These are phyloP conservation scores for Phytophthora melonis DNA, from an alignment of 352 stramenopile genomes.

Conservation along the genomic window DNA sequence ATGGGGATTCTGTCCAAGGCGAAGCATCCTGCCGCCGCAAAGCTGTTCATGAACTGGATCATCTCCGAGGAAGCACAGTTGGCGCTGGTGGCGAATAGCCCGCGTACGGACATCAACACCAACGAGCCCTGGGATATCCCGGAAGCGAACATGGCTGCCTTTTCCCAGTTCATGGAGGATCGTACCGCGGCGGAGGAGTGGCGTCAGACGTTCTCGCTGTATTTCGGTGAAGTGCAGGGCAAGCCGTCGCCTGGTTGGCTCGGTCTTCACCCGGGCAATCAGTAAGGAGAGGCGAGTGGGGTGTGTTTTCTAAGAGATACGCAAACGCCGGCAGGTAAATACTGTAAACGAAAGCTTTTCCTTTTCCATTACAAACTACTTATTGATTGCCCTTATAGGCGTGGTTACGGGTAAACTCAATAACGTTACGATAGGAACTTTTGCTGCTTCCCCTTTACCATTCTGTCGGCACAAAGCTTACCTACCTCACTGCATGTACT, in stretches of 20 bases:
- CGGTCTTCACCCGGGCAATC: not conserved
- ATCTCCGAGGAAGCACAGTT: slow-evolving; percentile 40
- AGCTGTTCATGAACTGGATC: slow-evolving; percentile 63
- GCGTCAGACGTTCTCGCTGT: slow-evolving; percentile 8
- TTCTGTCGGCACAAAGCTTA: no score
- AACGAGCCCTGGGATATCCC: slow-evolving; percentile 38
- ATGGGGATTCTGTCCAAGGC: slow-evolving; percentile 56
- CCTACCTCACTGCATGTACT: no score
- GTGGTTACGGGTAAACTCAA: no score
- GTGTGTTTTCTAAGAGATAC: no score
- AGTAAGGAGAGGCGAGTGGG: no score
- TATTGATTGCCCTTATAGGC: no score
- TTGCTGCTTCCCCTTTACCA: no score
- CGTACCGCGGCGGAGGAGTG: slow-evolving; percentile 44
- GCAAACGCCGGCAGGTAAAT: no score
- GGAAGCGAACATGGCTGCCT: slow-evolving; percentile 33
- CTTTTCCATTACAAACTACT: no score
- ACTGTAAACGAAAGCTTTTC: no score
- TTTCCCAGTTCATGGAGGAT: slow-evolving; percentile 54
- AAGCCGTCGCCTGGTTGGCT: slow-evolving; percentile 1
- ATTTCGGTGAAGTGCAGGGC: slow-evolving; percentile 2
- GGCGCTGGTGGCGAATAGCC: slow-evolving; percentile 17
- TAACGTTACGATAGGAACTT: no score
- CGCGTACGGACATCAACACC: slow-evolving; percentile 48
- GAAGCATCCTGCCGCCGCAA: slow-evolving; percentile 48